These are phyloP conservation scores for Hypericum androsaemum DNA, from an alignment of 345 rosid genomes.

Conservation along the genomic window DNA sequence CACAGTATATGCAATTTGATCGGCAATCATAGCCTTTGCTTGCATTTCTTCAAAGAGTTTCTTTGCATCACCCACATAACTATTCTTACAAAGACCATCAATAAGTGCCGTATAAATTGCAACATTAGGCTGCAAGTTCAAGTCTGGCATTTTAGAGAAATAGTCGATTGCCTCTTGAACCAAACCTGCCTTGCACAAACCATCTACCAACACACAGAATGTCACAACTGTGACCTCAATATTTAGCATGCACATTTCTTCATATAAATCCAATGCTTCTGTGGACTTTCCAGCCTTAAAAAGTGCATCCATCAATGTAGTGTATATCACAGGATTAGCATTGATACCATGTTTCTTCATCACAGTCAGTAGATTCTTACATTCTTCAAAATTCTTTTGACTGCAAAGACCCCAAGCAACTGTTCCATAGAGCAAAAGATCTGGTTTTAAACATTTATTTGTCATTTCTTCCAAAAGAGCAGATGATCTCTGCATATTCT, in stretches of 20 bases:
- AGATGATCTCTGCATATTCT: slow-evolving; percentile 40
- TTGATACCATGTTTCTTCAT: slow-evolving; percentile 43
- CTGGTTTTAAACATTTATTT: slow-evolving; percentile 37
- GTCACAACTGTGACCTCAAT: slow-evolving; percentile 56
- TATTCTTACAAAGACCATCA: slow-evolving; percentile 65
- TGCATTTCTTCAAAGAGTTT: slow-evolving; percentile 40
- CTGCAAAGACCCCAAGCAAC: slow-evolving; percentile 49
- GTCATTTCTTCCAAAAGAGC: slow-evolving; percentile 42
- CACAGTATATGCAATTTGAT: slow-evolving; percentile 48
- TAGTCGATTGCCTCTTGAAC: slow-evolving; percentile 45
- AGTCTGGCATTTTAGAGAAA: slow-evolving; percentile 35
- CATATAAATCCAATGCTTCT: slow-evolving; percentile 39
- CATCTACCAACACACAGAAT: slow-evolving; percentile 58
- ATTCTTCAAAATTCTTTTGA: slow-evolving; percentile 39
- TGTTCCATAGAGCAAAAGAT: slow-evolving; percentile 52
- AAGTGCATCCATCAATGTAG: slow-evolving; percentile 52
- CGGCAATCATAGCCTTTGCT: slow-evolving; percentile 35
- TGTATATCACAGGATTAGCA: slow-evolving; percentile 41
- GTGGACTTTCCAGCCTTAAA: slow-evolving; percentile 40
- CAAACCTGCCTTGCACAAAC: slow-evolving; percentile 53
- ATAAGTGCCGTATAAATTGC: slow-evolving; percentile 55
- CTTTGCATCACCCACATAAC: slow-evolving; percentile 42
- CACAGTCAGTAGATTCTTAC: slow-evolving; percentile 33
- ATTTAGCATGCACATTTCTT: slow-evolving; percentile 35
- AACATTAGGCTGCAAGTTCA: slow-evolving; percentile 45